Evolutionary conservation across 2,329 filamentous ascomycete genomes (phyloP), one percentile per base, ranked within the genome.

Genomic region (Fusarium tjaetaba): DNA sequence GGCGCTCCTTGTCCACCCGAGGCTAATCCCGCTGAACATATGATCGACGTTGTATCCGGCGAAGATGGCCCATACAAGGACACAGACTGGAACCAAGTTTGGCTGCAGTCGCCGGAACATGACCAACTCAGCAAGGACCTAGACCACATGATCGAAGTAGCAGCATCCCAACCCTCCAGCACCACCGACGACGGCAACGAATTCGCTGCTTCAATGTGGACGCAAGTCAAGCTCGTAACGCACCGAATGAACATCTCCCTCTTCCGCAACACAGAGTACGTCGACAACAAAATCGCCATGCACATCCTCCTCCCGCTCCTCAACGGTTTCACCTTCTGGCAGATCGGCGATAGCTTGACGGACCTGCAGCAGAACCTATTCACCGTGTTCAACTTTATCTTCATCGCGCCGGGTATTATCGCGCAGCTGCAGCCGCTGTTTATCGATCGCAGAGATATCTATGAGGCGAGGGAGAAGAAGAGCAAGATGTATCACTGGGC

Each of bases 11-110:
- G 91, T 69, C 87, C 88, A 3, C 74, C 83, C 1, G 88, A 89
- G 1, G 89, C 88, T 15, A 94, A 94, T 74, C 92, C 92, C 3
- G 93, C 93, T 1, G 93, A 94, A 79, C 93, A 91, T 84, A 94
- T 94, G 90, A 88, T 95, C 57, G 86, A 88, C 58, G 85, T 87
- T 26, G 85, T 87, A 8, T 87, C 88, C 1, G 88, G 88, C 0
- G 78, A 81, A 24, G 78, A 34, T 86, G 3, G 86, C 83, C 2
- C 83, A 80, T 63, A 81, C 72, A 76, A 84, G 67, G 46, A 60
- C 9, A 36, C 46, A 4, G 88, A 93, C 79, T 94, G 90, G 91
- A 91, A 91, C 77, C 85, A 92, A 34, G 88, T 93, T 72, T 94
- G 92, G 92, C 83, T 87, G n/a, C 85, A 86, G 30, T 94, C 90